Conservation (phyloP, 345 rosid species). For the Combretum micranthum region DNA sequence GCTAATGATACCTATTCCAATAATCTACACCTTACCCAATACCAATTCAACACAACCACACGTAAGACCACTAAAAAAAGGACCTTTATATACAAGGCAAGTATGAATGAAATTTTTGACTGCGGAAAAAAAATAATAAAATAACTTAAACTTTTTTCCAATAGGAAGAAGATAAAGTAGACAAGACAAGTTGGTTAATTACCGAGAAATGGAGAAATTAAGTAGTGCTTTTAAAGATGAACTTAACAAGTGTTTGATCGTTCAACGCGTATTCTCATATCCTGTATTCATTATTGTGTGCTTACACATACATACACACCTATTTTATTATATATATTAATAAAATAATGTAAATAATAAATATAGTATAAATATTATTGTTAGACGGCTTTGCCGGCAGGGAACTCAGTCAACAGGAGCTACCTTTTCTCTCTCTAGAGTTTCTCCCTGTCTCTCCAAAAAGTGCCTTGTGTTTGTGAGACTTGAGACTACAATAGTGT, state of each 20-base stretch:
- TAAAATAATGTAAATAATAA: neutral
- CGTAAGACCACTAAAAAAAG: neutral
- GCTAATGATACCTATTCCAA: no score
- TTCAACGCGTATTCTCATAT: constrained; percentile 35
- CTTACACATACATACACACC: neutral
- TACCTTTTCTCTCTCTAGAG: neutral
- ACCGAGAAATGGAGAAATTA: no score
- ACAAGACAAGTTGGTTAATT: no score
- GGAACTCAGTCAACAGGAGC: constrained; percentile 4
- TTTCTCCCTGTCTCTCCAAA: neutral
- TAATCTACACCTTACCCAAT: no score
- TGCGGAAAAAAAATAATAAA: no score
- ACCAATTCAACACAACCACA: neutral
- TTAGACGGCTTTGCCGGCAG: constrained; percentile 13
- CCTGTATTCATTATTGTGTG: no score
- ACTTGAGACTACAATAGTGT: constrained; percentile 3
- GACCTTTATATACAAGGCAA: no score
- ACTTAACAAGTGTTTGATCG: constrained; percentile 7
- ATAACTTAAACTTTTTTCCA: no score
- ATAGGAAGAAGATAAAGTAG: no score
- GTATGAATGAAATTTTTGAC: no score
- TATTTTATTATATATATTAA: neutral
- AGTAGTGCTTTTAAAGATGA: no score
- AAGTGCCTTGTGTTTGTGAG: no score
- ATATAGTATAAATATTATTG: neutral